These are phyloP conservation scores for Usnea hakonensis DNA, from an alignment of 495 filamentous ascomycete species.

Conservation along the genomic window DNA sequence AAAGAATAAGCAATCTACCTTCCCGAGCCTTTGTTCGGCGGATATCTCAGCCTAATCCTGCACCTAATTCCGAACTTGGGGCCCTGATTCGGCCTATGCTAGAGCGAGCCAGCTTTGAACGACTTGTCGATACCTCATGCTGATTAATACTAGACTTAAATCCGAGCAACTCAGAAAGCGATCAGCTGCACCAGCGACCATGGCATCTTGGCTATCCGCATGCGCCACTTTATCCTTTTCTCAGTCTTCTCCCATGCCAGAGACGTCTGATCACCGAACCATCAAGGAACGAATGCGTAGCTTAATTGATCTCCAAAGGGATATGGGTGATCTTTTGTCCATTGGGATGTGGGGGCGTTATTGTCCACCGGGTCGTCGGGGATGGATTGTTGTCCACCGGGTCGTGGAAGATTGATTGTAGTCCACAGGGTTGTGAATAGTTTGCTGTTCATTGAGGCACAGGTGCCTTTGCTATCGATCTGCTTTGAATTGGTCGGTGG, in stretches of 20 bases:
- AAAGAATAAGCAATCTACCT: constrained; percentile 6
- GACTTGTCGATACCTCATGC: constrained; percentile 4
- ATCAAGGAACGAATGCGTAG: constrained; percentile 1
- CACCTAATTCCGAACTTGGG: constrained; percentile 4
- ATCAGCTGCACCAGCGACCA: constrained; percentile 1
- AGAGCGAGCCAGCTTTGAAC: neutral
- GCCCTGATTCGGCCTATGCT: constrained; percentile 4
- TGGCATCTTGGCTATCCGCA: constrained; percentile 1
- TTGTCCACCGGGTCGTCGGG: neutral
- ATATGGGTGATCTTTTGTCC: constrained; percentile 6
- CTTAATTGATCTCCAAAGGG: constrained; percentile 2
- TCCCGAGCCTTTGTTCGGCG: constrained; percentile 3
- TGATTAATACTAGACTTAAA: constrained; percentile 3
- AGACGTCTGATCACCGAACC: constrained; percentile 4
- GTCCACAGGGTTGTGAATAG: constrained; percentile 2
- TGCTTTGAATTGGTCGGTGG: too few species aligned
- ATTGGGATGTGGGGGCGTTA: constrained; percentile 2
- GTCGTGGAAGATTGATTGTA: too few species aligned
- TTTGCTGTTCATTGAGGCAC: constrained; percentile 1
- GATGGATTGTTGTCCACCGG: neutral
- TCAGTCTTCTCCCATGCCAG: constrained; percentile 2
- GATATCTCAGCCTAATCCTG: constrained; percentile 6
- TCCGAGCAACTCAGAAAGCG: constrained; percentile 4
- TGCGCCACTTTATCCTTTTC: constrained; percentile 3
- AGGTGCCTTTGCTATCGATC: neutral